phyloP scores from a whole-genome alignment of 768 basidiomycete genomes.

The Cystobasidiopsis lactophilus region DNA sequence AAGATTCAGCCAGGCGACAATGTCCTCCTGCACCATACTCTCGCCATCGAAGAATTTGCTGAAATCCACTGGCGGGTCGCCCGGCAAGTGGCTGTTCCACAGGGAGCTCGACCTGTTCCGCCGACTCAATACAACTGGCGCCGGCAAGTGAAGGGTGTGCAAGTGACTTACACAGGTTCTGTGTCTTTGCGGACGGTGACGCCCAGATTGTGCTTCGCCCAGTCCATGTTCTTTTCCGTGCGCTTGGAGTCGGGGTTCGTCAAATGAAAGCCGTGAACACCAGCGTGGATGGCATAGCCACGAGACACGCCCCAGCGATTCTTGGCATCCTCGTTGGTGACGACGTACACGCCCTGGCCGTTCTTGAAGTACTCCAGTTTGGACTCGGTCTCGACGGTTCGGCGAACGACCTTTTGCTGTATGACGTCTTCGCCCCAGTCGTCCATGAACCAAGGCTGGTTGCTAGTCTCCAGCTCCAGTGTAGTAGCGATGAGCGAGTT shows the following conservation, averaged over 20 bases:
- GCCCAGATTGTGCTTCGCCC: constrained; percentile 42
- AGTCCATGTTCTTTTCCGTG: constrained; percentile 40
- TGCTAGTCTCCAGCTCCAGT: constrained; percentile 31
- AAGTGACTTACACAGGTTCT: too few species aligned
- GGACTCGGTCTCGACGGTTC: constrained; percentile 34
- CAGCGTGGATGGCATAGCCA: background rate
- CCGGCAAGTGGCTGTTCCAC: constrained; percentile 46
- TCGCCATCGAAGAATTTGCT: constrained; percentile 43
- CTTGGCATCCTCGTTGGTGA: background rate
- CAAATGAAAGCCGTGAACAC: constrained; percentile 5
- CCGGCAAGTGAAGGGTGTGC: too few species aligned
- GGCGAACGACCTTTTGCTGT: constrained; percentile 34
- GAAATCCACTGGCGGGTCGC: constrained; percentile 36
- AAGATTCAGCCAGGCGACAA: constrained; percentile 45
- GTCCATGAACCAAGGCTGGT: constrained; percentile 38
- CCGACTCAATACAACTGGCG: too few species aligned
- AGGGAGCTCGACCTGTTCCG: constrained; percentile 34
- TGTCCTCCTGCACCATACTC: constrained; percentile 40
- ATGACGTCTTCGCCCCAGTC: constrained; percentile 40
- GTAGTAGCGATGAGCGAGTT: constrained; percentile 34
- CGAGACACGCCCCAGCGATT: background rate
- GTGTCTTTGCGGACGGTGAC: constrained; percentile 41
- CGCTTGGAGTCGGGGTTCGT: constrained; percentile 35
- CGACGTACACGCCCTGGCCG: constrained; percentile 25
- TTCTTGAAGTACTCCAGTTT: constrained; percentile 35